Evolutionary conservation across 208 protist species (phyloP).

Genomic region (Balamuthia mandrillaris): DNA sequence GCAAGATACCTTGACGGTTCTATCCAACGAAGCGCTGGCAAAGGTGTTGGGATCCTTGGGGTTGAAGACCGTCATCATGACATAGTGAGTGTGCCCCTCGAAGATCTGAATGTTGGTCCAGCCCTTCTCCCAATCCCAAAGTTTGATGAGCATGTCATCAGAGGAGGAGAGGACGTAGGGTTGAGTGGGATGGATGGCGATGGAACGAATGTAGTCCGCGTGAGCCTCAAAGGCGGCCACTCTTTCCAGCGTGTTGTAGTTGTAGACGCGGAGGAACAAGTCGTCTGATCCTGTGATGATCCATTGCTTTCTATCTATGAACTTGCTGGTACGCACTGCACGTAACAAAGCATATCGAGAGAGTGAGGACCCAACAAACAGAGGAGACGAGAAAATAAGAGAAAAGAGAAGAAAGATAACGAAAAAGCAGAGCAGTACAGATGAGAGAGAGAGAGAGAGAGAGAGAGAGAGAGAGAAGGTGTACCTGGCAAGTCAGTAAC

Average conservation of each 20-base stretch:
- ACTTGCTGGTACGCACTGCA: constrained; percentile 89
- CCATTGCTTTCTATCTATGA: constrained; percentile 93
- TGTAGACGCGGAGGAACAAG: constrained; percentile 89
- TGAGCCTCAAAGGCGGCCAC: constrained; percentile 93
- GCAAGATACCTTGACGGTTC: constrained; percentile 86
- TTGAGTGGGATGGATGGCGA: constrained; percentile 96
- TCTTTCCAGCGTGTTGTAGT: constrained; percentile 98
- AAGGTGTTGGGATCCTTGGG: constrained; percentile 97
- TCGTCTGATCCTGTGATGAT: constrained; percentile 94
- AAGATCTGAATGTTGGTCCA: constrained; percentile 88
- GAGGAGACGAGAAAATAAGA: background rate
- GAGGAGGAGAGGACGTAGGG: constrained; percentile 90
- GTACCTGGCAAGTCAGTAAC: constrained; percentile 84
- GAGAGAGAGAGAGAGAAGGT: no score
- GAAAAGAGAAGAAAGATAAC: no score
- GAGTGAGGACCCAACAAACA: background rate
- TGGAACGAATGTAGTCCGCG: constrained; percentile 89
- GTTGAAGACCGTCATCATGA: constrained; percentile 96
- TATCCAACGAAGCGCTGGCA: constrained; percentile 94
- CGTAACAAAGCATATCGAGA: no score
- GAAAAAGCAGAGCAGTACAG: no score
- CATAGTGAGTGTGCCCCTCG: constrained; percentile 96
- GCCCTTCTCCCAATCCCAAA: constrained; percentile 97
- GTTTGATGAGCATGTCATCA: constrained; percentile 96
- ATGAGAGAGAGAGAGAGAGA: no score